phyloP scores from a whole-genome alignment of 495 filamentous ascomycete species.

The Lichenothelia convexa region DNA sequence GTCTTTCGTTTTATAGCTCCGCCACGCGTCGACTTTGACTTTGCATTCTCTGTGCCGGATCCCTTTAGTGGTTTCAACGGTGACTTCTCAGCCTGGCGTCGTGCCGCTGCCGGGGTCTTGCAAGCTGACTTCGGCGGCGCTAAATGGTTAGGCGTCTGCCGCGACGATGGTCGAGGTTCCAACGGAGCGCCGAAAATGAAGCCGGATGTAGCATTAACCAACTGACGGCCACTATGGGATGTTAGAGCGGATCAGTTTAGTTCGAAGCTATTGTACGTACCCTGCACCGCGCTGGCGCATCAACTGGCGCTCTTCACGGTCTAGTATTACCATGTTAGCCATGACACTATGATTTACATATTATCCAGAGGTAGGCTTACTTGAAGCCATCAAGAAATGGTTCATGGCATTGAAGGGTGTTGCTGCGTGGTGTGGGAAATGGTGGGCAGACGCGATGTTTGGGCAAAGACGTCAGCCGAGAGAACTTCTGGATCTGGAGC shows the following conservation, averaged over 20 bases:
- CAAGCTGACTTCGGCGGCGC: neutral
- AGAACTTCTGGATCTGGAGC: neutral
- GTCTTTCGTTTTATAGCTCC: neutral
- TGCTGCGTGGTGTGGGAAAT: neutral
- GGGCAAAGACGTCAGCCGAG: conserved; percentile 14
- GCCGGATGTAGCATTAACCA: conserved; percentile 24
- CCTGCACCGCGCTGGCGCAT: conserved; percentile 43
- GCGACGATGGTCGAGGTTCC: conserved; percentile 1
- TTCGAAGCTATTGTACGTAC: conserved; percentile 21
- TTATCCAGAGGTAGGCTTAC: conserved; percentile 15
- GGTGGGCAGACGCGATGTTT: neutral
- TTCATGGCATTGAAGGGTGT: neutral
- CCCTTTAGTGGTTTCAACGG: neutral
- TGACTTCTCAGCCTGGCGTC: neutral
- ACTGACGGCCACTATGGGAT: conserved; percentile 5
- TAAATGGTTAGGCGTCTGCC: conserved; percentile 1
- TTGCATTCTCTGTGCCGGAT: neutral
- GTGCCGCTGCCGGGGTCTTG: neutral
- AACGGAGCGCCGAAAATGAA: conserved; percentile 25
- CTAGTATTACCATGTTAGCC: conserved; percentile 10
- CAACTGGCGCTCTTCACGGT: conserved; percentile 35
- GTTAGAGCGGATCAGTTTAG: conserved; percentile 1
- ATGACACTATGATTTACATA: conserved; percentile 13
- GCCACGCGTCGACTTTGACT: neutral
- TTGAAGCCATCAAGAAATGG: conserved; percentile 20